A percentile compares a stretch with the other conserved stretches of the same genome.
phyloP scores from a whole-genome alignment of 2,329 filamentous ascomycete species.

The Rhynchosporium graminicola region DNA sequence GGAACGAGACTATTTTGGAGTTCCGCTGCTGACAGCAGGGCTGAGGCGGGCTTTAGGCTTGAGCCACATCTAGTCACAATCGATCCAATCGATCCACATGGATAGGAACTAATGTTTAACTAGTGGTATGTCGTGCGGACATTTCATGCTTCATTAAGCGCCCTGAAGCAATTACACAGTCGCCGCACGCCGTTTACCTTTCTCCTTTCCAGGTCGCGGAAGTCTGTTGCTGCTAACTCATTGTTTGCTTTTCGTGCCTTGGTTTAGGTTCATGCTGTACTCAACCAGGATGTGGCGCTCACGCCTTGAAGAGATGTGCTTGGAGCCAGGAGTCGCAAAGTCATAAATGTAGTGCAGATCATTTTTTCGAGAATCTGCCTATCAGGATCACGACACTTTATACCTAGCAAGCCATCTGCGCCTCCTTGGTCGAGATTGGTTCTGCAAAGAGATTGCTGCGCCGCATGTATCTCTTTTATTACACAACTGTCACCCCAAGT shows the following conservation, averaged over 20 bases:
- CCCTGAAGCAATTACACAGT: not conserved
- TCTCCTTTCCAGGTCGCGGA: not conserved
- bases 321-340: not conserved
- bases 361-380: not conserved
- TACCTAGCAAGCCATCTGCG: not conserved
- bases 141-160: not conserved
- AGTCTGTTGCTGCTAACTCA: not conserved
- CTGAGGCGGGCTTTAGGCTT: constrained; percentile 3
- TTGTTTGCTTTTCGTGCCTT: not conserved
- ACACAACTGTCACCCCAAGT: not conserved
- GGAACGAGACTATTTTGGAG: constrained; percentile 7
- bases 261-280: not conserved
- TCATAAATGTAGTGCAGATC: not conserved
- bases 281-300: not conserved
- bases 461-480: not conserved
- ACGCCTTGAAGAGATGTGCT: not conserved
- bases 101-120: not conserved
- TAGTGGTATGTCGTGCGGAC: not conserved
- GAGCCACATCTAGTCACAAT: constrained; percentile 3
- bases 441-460: constrained; percentile 1
- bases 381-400: not conserved
- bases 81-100: not conserved
- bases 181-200: not conserved
- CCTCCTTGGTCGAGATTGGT: not conserved
- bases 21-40: constrained; percentile 1